Conservation (phyloP, 2,329 filamentous ascomycete genomes). For the Calcarisporium arbuscula region DNA sequence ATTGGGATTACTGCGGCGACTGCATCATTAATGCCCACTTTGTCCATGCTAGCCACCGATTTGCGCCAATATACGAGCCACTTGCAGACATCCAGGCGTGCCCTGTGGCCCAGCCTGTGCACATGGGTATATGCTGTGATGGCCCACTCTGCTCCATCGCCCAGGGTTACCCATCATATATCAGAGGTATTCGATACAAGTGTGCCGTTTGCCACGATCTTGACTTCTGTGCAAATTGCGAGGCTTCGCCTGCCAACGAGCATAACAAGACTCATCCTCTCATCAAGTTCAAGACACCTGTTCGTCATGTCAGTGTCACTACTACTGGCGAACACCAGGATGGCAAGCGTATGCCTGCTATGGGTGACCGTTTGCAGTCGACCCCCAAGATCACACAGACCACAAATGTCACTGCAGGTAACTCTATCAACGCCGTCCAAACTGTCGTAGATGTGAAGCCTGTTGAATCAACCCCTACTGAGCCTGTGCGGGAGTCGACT, state of each 20-base stretch:
- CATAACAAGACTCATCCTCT: conserved; percentile 97
- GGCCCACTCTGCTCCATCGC: conserved; percentile 72
- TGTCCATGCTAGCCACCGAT: conserved; percentile 78
- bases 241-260: conserved; percentile 73
- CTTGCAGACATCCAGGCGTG: conserved; percentile 29
- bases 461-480: conserved; percentile 31
- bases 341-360: conserved; percentile 56
- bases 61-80: conserved; percentile 79
- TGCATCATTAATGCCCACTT: conserved; percentile 63
- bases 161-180: conserved; percentile 58
- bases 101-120: conserved; percentile 37
- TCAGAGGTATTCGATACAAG: conserved; percentile 88
- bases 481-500: conserved; percentile 14
- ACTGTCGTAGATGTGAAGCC: conserved; percentile 70
- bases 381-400: conserved; percentile 45
- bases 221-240: conserved; percentile 92
- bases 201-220: conserved; percentile 92
- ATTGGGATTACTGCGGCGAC: conserved; percentile 88
- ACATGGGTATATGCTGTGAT: conserved; percentile 89
- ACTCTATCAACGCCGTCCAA: conserved; percentile 50
- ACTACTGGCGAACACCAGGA: conserved; percentile 72
- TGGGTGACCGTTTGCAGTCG: conserved; percentile 57
- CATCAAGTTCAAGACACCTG: conserved; percentile 93
- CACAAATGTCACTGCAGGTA: conserved; percentile 36
- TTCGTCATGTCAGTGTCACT: conserved; percentile 80